phyloP scores from a whole-genome alignment of 2,329 filamentous ascomycete species.

The Trichophyton mentagrophytes region DNA sequence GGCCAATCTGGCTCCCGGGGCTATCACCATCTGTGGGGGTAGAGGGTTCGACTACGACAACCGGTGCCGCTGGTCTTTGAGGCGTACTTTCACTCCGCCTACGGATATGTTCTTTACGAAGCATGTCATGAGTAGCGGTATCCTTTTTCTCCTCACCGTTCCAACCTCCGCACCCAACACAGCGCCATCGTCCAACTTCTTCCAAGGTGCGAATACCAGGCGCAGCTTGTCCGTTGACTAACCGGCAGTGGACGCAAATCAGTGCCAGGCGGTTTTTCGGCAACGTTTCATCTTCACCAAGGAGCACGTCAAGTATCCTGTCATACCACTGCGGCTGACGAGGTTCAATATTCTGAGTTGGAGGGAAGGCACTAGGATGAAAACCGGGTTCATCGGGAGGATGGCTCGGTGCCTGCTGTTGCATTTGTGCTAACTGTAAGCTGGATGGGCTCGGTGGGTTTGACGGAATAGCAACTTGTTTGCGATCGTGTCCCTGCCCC shows the following conservation, averaged over 20 bases:
- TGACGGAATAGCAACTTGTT: conserved; percentile 5
- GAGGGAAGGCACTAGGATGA: conserved; percentile 36
- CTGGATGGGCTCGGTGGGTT: background rate
- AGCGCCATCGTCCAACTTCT: conserved; percentile 78
- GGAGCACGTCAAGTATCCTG: conserved; percentile 74
- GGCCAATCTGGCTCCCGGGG: background rate
- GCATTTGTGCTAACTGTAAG: conserved; percentile 10
- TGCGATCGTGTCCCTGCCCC: conserved; percentile 16
- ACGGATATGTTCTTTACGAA: background rate
- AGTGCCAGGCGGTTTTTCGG: conserved; percentile 82
- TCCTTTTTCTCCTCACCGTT: conserved; percentile 70
- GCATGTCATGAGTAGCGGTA: conserved; percentile 4
- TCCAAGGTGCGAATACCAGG: conserved; percentile 65
- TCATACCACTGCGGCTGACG: conserved; percentile 71
- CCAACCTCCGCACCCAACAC: conserved; percentile 65
- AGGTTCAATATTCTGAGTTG: conserved; percentile 22
- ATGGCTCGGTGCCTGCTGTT: background rate
- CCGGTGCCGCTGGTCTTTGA: background rate
- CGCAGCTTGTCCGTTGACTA: conserved; percentile 92
- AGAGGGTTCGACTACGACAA: background rate
- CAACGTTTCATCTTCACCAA: conserved; percentile 88
- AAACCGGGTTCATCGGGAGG: conserved; percentile 31
- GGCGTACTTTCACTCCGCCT: conserved; percentile 4
- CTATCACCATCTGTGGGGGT: background rate
- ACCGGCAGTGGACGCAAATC: conserved; percentile 66